Conservation (phyloP, 2,329 filamentous ascomycete species). For the Trichophyton rubrum region DNA sequence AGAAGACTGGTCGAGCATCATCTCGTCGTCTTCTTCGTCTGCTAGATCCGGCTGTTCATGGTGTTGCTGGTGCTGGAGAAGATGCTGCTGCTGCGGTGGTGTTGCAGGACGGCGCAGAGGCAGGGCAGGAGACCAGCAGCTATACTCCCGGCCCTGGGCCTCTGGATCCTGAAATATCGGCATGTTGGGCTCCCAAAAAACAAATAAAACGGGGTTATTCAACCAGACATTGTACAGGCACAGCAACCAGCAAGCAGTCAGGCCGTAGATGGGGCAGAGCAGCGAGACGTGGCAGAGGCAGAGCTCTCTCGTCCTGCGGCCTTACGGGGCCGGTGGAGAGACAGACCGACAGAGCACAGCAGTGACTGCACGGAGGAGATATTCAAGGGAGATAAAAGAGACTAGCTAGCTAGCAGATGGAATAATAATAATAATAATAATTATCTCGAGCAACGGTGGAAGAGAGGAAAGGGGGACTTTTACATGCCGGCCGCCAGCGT, state of each 20-base stretch:
- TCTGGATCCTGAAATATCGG: slow-evolving; percentile 22
- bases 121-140: slow-evolving; percentile 11
- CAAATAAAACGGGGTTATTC: neutral
- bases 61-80: slow-evolving; percentile 8
- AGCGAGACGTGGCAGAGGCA: neutral
- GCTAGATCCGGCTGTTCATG: neutral
- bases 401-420: too few species aligned
- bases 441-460: neutral
- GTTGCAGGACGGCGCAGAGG: neutral
- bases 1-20: slow-evolving; percentile 12
- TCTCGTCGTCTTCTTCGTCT: slow-evolving; percentile 10
- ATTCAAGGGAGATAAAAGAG: too few species aligned
- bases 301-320: slow-evolving; percentile 8
- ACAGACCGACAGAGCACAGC: neutral
- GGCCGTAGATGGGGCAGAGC: neutral
- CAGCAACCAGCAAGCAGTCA: neutral
- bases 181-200: slow-evolving; percentile 14
- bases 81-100: slow-evolving; percentile 10
- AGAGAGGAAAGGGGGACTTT: neutral
- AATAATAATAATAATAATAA: too few species aligned
- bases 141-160: slow-evolving; percentile 18
- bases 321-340: slow-evolving; percentile 11
- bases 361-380: neutral
- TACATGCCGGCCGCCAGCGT: neutral
- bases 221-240: slow-evolving; percentile 4